Base-by-base conservation (phyloP, 2,329 filamentous ascomycete species). In the Epichloe brachyelytri region DNA sequence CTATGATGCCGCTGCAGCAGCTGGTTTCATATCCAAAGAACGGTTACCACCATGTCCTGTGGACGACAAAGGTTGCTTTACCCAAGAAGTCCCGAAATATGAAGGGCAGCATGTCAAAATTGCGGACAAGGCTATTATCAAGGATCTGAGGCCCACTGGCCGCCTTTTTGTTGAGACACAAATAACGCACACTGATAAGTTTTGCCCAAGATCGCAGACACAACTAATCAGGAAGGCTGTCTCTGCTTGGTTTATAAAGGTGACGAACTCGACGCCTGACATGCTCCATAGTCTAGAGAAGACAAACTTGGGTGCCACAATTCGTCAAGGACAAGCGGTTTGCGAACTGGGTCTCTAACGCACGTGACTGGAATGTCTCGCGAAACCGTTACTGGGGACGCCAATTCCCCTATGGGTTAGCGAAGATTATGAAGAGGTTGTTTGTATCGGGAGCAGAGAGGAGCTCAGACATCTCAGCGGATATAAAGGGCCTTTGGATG, bases 31-130 rank as follows among this genome's bases (percentile, higher is more conserved):
- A 62, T 78, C 63, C 51, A 77, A 81, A 47, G 73, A 74, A 40
- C 76, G 82, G 46, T 68, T 76, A 46, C 82, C 85, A 10, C 84
- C 84, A 5, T 86, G 86, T 60, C 85, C 85, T 7, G 81, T 88
- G 20, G 80, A 86, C 58, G 78, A 83, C 12, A 60, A 61, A 43
- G 60, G 59, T 15, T 55, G 51, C 22, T 63, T 62, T 40, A 63
- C 60, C 4, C 48, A 55, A 7, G 57, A 61, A 37, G 52, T 63
- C 7, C 50, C 56, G 5, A 58, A 62, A 2, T 63, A 59, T 41
- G 58, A 49, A 26, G 60, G 60, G 1, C 53, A 55, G 26, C 56
- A 62, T 46, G 60, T 63, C 47, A 61, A 63, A 51, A 51, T 44
- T 26, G 60, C 60, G 10, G 59, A 62, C 38, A 60, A 61, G 49